Conservation (phyloP, 2,329 filamentous ascomycete species). For the Aspergillus brunneoviolaceus region DNA sequence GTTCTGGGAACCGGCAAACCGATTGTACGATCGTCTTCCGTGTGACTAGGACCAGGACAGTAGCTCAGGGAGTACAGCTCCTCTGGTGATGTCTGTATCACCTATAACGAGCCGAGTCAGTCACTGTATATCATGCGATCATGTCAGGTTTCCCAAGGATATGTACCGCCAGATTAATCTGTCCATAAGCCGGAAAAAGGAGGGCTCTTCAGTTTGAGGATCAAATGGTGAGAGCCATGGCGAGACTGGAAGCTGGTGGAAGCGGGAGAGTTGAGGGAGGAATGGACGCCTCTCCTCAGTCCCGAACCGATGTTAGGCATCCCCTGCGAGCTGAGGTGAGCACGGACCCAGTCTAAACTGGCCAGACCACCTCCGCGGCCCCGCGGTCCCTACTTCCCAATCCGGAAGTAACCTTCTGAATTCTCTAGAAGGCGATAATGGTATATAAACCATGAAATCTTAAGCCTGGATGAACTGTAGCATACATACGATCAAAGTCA, state of each 20-base stretch:
- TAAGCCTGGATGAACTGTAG: neutral
- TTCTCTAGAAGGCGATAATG: neutral
- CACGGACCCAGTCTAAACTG: neutral
- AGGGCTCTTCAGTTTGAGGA: too few species aligned
- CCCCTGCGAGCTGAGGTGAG: too few species aligned
- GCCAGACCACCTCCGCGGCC: neutral
- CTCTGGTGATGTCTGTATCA: neutral
- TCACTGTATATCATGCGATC: neutral
- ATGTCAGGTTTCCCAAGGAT: neutral
- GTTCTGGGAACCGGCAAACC: too few species aligned
- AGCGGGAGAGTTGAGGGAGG: too few species aligned
- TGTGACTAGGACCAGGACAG: neutral
- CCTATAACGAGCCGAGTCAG: neutral
- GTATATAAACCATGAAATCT: neutral
- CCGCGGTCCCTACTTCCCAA: neutral
- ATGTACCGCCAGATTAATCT: neutral
- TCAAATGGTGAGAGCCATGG: too few species aligned
- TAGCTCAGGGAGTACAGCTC: neutral
- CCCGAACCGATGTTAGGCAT: too few species aligned
- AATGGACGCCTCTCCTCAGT: too few species aligned
- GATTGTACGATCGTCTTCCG: neutral
- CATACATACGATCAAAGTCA: neutral
- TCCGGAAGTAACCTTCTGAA: neutral
- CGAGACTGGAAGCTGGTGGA: too few species aligned
- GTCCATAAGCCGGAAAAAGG: neutral